A percentile compares a stretch with the other conserved stretches of the same genome.
Conservation (phyloP, 2,329 filamentous ascomycete genomes). For the Aspergillus persii region DNA sequence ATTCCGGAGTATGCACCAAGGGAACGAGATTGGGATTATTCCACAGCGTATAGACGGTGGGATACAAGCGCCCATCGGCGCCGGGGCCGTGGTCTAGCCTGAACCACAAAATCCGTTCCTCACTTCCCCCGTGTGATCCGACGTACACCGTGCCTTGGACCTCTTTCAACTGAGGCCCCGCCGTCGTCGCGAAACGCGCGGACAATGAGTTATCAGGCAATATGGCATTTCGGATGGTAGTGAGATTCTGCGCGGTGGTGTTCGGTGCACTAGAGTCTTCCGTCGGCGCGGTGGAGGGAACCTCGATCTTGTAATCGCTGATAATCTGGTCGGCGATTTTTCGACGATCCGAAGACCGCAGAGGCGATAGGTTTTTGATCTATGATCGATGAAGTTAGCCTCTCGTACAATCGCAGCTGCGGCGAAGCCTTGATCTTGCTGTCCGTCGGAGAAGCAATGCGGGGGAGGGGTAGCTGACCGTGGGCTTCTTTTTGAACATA, state of each 20-base stretch:
- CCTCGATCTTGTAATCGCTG: conserved; percentile 55
- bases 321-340: conserved; percentile 68
- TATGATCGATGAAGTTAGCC: conserved; percentile 26
- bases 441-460: conserved; percentile 22
- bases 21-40: conserved; percentile 60
- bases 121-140: conserved; percentile 56
- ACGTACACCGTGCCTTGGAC: conserved; percentile 65
- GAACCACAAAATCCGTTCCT: conserved; percentile 64
- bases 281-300: conserved; percentile 38
- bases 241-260: conserved; percentile 47
- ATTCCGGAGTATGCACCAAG: conserved; percentile 60
- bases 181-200: conserved; percentile 64
- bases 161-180: conserved; percentile 59
- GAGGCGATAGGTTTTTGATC: conserved; percentile 65
- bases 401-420: background rate
- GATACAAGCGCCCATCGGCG: conserved; percentile 42
- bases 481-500: conserved; percentile 66
- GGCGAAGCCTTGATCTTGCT: too few relatives aligned
- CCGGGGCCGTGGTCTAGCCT: conserved; percentile 55
- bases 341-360: conserved; percentile 66
- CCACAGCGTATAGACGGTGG: conserved; percentile 65
- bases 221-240: conserved; percentile 56
- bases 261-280: conserved; percentile 37
- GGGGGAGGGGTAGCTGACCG: conserved; percentile 39
- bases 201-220: conserved; percentile 63